Evolutionary conservation across 1,139 yeast genomes (phyloP), one percentile per base, ranked within the genome.

Genomic region (Suhomyces terraborum): DNA sequence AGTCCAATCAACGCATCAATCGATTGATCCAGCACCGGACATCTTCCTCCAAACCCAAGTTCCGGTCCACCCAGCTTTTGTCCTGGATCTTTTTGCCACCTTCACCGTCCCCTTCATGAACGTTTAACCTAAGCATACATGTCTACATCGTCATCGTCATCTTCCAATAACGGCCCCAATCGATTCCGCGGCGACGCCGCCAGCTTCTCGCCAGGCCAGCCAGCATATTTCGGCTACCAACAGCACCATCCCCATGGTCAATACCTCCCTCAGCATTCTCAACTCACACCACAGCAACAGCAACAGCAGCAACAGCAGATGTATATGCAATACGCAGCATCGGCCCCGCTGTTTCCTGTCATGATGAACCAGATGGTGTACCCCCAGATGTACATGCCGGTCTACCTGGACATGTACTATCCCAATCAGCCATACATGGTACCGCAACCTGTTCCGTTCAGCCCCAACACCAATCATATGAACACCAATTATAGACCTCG

Each of bases 121-220:
- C 32, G 13, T 19, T 32, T 42, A 41, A 35, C 33, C 8, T 14
- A n/a, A 17, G 23, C 34, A 27, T 36, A 17, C 39, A 43, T 43
- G 47, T 43, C 49, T 36, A 38, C 49, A 36, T 46, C 42, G 25
- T 42, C 46, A 25, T 43, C 58, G 25, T 49, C 62, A 38, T 44
- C 56, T 19, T 50, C 58, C 33, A 50, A 61, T 40, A 49, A 66
- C 34, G 70, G 72, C 17, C 63, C 71, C 38, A 63, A 61, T 49
- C 67, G 73, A 41, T 69, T 69, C 52, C 70, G 74, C 49, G 64
- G 69, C 36, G 74, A 68, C 54, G 74, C 73, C 22, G 69, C 70
- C 39, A 65, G 69, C 38, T 69, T 69, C 46, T 63, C 67, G 16
- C 75, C 75, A 9, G 55, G 65, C 41, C 61, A 57, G 30, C 47